Percentiles rank a stretch among this genome's conserved stretches.
Conservation (phyloP, 257 asterid genomes). For the Solanum neorickii region DNA sequence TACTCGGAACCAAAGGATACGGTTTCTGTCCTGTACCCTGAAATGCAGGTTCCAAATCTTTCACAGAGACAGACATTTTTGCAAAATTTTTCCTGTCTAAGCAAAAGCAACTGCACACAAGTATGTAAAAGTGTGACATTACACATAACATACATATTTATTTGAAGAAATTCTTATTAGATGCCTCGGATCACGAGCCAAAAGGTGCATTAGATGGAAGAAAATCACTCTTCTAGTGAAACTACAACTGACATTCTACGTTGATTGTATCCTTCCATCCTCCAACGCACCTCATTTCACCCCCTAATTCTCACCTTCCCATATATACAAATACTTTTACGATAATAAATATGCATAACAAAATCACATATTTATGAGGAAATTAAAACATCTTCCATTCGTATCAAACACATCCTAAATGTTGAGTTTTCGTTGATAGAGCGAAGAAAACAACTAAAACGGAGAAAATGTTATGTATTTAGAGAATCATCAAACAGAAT, state of each 20-base stretch:
- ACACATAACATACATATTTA: neutral
- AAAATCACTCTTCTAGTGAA: neutral
- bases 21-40: conserved; percentile 83
- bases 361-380: neutral
- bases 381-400: neutral
- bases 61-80: conserved; percentile 52
- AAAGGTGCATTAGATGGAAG: neutral
- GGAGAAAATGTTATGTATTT: neutral
- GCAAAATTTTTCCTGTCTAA: conserved; percentile 10
- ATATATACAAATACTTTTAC: neutral
- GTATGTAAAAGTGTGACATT: neutral
- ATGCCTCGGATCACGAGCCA: neutral
- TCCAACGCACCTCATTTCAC: neutral
- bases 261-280: neutral
- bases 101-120: conserved; percentile 8
- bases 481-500: neutral
- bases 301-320: neutral
- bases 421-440: neutral
- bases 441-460: neutral
- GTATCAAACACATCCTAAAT: neutral
- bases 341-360: neutral
- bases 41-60: conserved; percentile 87
- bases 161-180: neutral
- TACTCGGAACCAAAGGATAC: conserved; percentile 45
- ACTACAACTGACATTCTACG: neutral